Evolutionary conservation across 2,329 filamentous ascomycete species (phyloP).

Genomic region (Dothideomycetes sp.): DNA sequence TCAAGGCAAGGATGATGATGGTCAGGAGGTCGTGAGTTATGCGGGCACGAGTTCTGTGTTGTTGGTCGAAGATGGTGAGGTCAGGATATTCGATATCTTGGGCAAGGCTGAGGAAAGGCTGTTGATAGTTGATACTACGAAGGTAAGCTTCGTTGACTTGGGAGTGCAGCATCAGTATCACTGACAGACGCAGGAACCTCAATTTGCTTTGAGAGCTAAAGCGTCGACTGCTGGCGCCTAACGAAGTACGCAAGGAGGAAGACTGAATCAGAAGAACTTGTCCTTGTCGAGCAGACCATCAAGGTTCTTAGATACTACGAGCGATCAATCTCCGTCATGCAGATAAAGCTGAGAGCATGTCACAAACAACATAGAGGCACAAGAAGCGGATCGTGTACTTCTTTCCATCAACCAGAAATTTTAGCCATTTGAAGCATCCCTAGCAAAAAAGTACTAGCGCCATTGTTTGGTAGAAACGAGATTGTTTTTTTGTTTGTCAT

Average conservation of each 20-base stretch:
- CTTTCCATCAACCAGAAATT: conserved; percentile 14
- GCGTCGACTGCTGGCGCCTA: neutral
- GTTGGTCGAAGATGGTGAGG: conserved; percentile 54
- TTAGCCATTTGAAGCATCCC: conserved; percentile 11
- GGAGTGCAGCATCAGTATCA: neutral
- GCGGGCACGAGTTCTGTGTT: conserved; percentile 66
- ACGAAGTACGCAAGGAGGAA: neutral
- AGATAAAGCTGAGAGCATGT: no score
- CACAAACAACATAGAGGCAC: neutral
- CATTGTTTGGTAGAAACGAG: no score
- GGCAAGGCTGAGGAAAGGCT: conserved; percentile 62
- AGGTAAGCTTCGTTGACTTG: conserved; percentile 21
- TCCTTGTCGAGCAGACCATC: neutral
- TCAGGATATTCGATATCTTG: conserved; percentile 59
- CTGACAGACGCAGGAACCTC: conserved; percentile 14
- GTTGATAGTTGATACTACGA: conserved; percentile 56
- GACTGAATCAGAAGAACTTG: neutral
- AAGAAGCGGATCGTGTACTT: conserved; percentile 10
- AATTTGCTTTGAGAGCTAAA: conserved; percentile 16
- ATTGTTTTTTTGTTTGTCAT: conserved; percentile 12
- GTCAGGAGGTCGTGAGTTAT: conserved; percentile 41
- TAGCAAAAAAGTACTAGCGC: conserved; percentile 13
- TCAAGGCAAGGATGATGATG: conserved; percentile 20
- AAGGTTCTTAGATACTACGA: no score
- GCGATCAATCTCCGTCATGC: no score